Evolutionary conservation across 345 rosid species (phyloP), one percentile per base, ranked within the genome.

Genomic region (Eucalyptus cloeziana): DNA sequence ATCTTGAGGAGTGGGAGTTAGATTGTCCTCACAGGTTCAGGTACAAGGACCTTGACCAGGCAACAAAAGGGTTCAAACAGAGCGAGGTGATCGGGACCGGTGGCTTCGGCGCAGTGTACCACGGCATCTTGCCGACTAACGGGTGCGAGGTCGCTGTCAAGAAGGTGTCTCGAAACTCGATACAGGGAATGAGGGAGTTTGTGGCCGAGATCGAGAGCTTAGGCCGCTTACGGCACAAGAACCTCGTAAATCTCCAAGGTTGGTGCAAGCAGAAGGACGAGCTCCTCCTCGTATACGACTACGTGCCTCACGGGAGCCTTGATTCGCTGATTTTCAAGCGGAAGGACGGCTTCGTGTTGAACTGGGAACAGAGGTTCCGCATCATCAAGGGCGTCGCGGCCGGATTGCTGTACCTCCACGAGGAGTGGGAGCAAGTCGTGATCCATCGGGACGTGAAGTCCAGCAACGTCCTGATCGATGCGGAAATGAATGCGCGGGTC

Each of bases 401-500:
- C 0, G 99, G 97, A 54, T 92, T 97, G 3, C 52, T 92, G n/a
- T 95, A 95, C 69, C 92, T 95, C 30, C 97, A 94, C 64, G 97
- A 95, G 91, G 97, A 94, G 47, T 96, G 97, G 97, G 96, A 93
- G 87, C 92, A 93, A 56, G 97, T 96, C 19, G 97, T 97, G 87
- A 92, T 96, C 49, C 98, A 96, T 49, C 92, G 98, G 40, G 99
- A 97, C 71, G 90, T 96, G 37, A 97, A 96, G 91, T 94, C 99
- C 5, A 92, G 96, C 88, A 97, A 97, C 86, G 98, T 97, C 56
- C 90, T 97, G 86, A 94, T 97, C 80, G 97, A 95, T 6, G 90
- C 92, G 2, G 96, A 94, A 40, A 92, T 96, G 96, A 95, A 95
- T 7, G 96, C 94, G 0, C 89, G 96, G 33, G 89, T 97, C 1